These are phyloP conservation scores for Trapa incisa DNA, from an alignment of 345 rosid genomes.

Conservation along the genomic window DNA sequence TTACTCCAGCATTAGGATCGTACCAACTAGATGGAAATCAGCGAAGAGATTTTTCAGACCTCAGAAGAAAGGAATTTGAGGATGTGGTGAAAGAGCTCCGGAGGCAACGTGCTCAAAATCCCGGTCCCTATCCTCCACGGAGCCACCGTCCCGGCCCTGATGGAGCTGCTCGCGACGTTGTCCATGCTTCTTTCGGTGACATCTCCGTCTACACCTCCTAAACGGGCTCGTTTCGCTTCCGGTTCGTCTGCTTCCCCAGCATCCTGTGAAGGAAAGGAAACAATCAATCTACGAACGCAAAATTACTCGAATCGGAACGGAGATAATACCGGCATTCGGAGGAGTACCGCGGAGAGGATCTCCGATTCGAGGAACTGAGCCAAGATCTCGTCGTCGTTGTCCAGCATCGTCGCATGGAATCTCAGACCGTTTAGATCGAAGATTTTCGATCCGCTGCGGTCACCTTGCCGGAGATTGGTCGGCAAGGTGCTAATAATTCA, in stretches of 20 bases:
- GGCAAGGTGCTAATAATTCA: background rate
- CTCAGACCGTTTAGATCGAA: background rate
- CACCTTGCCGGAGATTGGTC: background rate
- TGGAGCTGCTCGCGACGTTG: background rate
- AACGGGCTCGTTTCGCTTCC: constrained; percentile 34
- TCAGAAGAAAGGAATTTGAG: constrained; percentile 91
- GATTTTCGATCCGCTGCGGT: background rate
- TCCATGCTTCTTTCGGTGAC: background rate
- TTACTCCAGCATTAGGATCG: background rate
- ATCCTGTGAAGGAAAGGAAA: constrained; percentile 18
- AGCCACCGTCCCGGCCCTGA: constrained; percentile 2
- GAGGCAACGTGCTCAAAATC: constrained; percentile 60
- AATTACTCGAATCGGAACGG: background rate
- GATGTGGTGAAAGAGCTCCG: constrained; percentile 67
- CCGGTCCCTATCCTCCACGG: constrained; percentile 51
- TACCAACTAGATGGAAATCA: background rate
- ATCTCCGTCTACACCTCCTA: constrained; percentile 13
- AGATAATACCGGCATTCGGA: constrained; percentile 17
- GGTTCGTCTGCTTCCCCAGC: constrained; percentile 22
- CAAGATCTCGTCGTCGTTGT: constrained; percentile 58
- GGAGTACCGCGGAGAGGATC: constrained; percentile 31
- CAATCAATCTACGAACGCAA: constrained; percentile 1
- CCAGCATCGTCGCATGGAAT: constrained; percentile 9
- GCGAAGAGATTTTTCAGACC: constrained; percentile 22
- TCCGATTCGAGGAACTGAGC: constrained; percentile 77